A percentile compares a stretch with the other conserved stretches of the same genome.
These are phyloP conservation scores for Phytophthora pinifolia DNA, from an alignment of 352 stramenopile genomes.

Conservation along the genomic window DNA sequence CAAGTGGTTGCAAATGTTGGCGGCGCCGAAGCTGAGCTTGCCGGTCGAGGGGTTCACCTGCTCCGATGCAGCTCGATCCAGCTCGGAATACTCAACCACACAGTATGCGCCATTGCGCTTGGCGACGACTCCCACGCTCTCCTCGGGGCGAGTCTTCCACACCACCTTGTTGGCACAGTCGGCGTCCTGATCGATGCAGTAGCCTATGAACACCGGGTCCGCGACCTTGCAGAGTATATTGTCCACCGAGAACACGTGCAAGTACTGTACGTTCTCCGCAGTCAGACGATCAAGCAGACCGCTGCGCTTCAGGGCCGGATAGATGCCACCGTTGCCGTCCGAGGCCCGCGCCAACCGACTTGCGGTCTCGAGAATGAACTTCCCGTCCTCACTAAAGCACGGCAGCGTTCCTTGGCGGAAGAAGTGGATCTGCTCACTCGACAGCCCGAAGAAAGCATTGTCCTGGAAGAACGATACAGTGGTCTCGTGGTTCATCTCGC, in stretches of 20 bases:
- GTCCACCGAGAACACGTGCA: constrained; percentile 98
- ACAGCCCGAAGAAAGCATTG: constrained; percentile 92
- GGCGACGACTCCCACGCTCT: constrained; percentile 93
- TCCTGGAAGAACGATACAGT: constrained; percentile 91
- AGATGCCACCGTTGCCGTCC: constrained; percentile 98
- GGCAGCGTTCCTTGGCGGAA: constrained; percentile 97
- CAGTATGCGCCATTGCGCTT: constrained; percentile 82
- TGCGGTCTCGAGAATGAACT: constrained; percentile 94
- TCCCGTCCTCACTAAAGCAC: constrained; percentile 93
- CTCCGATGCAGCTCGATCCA: constrained; percentile 77
- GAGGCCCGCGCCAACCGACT: constrained; percentile 90
- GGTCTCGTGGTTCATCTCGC: constrained; percentile 94
- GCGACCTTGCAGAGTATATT: constrained; percentile 96
- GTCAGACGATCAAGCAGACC: constrained; percentile 90
- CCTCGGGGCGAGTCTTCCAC: constrained; percentile 91
- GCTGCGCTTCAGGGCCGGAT: constrained; percentile 90
- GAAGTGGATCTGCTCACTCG: constrained; percentile 90
- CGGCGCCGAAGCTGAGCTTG: constrained; percentile 92
- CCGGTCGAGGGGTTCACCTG: constrained; percentile 63
- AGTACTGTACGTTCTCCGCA: constrained; percentile 86
- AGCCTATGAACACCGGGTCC: constrained; percentile 97
- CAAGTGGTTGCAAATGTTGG: constrained; percentile 99
- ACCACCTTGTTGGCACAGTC: constrained; percentile 98
- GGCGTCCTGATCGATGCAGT: constrained; percentile 91
- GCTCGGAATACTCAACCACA: constrained; percentile 98